A percentile compares a stretch with the other conserved stretches of the same genome.
Conservation (phyloP, 1,284 basidiomycete genomes). For the Xanthoconium separans region DNA sequence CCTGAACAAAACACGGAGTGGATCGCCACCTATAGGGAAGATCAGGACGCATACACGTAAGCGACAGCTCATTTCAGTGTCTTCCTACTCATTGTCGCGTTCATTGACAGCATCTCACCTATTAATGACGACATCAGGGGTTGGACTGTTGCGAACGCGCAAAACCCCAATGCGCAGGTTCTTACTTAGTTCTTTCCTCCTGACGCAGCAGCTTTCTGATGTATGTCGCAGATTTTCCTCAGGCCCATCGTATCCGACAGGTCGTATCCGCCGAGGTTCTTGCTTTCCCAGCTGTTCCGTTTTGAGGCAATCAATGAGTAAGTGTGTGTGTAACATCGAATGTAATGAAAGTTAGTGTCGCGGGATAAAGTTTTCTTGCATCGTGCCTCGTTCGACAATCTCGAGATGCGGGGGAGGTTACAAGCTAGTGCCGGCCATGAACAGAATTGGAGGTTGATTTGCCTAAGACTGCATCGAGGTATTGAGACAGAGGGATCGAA, state of each 20-base stretch:
- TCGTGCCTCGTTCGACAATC: no score
- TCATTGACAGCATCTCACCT: background rate
- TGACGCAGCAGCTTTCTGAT: background rate
- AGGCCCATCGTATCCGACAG: background rate
- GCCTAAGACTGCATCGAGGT: no score
- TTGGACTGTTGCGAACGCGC: background rate
- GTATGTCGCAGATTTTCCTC: background rate
- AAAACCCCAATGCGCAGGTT: background rate
- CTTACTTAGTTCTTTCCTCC: no score
- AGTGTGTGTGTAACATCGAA: no score
- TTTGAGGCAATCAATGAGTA: background rate
- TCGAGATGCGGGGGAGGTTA: no score
- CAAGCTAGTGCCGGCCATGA: no score
- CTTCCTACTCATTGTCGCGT: background rate
- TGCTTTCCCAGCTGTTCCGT: background rate
- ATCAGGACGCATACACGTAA: background rate
- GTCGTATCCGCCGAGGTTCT: background rate
- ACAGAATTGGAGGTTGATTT: no score
- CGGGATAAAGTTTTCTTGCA: no score
- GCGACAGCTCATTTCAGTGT: background rate
- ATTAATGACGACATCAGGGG: no score
- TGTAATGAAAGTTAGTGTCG: no score
- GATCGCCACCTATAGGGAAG: background rate
- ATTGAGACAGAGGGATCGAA: no score
- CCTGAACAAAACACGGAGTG: background rate